A percentile compares a stretch with the other conserved stretches of the same genome.
Conservation (phyloP, 1,284 basidiomycete species). For the Phylloboletellus chloephorus region DNA sequence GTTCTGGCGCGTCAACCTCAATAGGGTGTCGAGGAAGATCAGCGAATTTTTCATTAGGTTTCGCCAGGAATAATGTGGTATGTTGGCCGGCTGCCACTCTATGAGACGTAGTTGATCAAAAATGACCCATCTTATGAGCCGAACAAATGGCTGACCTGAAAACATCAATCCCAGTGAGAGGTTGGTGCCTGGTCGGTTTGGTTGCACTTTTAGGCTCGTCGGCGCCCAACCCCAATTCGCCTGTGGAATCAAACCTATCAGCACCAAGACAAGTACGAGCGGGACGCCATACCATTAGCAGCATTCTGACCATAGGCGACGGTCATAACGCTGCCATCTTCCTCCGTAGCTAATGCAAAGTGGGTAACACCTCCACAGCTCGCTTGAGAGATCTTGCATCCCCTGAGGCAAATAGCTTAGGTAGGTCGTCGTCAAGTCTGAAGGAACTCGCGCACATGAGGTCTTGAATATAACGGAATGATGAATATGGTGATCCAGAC, state of each 20-base stretch:
- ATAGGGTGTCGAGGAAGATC: constrained; percentile 72
- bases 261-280: background rate
- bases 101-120: constrained; percentile 5
- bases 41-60: constrained; percentile 61
- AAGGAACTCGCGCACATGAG: constrained; percentile 50
- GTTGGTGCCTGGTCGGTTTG: constrained; percentile 72
- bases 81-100: constrained; percentile 84
- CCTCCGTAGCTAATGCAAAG: constrained; percentile 70
- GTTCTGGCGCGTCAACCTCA: constrained; percentile 62
- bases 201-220: constrained; percentile 83
- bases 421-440: background rate
- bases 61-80: constrained; percentile 77
- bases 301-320: constrained; percentile 85
- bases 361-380: constrained; percentile 87
- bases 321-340: constrained; percentile 71
- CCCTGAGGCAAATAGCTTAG: constrained; percentile 38
- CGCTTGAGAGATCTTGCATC: constrained; percentile 64
- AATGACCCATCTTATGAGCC: background rate
- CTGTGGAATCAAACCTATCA: constrained; percentile 31
- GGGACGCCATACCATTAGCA: constrained; percentile 50
- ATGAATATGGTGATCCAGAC: constrained; percentile 75
- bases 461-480: constrained; percentile 77
- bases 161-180: constrained; percentile 70
- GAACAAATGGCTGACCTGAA: constrained; percentile 53
- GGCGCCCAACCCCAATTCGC: constrained; percentile 78